These are phyloP conservation scores for Pseudoperonospora humuli DNA, from an alignment of 352 stramenopile species.

Conservation along the genomic window DNA sequence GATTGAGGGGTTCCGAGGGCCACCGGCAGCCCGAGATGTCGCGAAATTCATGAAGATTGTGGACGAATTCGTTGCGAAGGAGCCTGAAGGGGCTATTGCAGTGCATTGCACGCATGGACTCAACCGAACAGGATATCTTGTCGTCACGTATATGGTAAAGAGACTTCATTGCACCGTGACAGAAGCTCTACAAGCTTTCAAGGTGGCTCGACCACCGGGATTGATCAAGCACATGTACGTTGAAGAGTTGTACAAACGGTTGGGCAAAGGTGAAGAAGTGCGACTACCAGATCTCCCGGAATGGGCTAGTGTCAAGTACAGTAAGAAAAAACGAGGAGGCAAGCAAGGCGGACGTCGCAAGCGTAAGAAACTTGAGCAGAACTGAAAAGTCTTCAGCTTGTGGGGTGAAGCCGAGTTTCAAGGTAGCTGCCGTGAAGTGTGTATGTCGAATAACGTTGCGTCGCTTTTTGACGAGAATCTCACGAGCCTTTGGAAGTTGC, in stretches of 20 bases:
- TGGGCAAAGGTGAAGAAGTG: constrained; percentile 34
- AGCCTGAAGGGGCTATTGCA: constrained; percentile 40
- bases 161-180: constrained; percentile 37
- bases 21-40: constrained; percentile 42
- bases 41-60: constrained; percentile 55
- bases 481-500: constrained; percentile 26
- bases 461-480: constrained; percentile 28
- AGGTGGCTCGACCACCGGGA: constrained; percentile 46
- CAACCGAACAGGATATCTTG: constrained; percentile 70
- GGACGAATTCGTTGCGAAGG: constrained; percentile 40
- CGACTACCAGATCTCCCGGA: constrained; percentile 44
- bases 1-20: constrained; percentile 64
- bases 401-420: neutral
- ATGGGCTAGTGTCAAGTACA: constrained; percentile 68
- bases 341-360: neutral
- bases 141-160: constrained; percentile 68
- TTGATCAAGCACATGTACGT: constrained; percentile 84
- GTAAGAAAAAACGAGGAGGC: constrained; percentile 15
- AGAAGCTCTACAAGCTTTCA: constrained; percentile 60
- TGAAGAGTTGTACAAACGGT: constrained; percentile 50
- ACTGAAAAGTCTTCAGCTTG: no score
- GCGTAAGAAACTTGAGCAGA: no score
- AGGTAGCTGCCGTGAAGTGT: constrained; percentile 23
- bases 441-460: constrained; percentile 33
- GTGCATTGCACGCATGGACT: constrained; percentile 79